phyloP scores from a whole-genome alignment of 2,329 filamentous ascomycete genomes.

The Alternaria brassicae region DNA sequence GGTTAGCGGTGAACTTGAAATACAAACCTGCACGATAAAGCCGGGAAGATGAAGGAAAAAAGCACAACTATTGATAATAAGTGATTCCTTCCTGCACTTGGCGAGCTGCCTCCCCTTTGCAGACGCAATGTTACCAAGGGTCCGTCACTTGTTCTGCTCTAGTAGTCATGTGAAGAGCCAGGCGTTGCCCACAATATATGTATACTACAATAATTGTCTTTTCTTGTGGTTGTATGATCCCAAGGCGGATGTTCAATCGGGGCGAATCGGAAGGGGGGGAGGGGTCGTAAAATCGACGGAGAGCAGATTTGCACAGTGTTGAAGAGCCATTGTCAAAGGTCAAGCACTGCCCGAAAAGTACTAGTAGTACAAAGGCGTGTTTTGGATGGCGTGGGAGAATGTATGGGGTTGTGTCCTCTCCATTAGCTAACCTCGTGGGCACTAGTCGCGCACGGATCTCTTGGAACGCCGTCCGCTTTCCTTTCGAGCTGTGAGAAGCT shows the following conservation, averaged over 20 bases:
- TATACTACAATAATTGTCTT: too few species aligned
- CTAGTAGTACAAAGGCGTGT: background rate
- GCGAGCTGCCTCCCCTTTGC: background rate
- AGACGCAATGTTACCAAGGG: background rate
- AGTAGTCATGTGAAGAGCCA: background rate
- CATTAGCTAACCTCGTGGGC: slow-evolving; percentile 10
- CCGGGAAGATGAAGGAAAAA: background rate
- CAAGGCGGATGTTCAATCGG: background rate
- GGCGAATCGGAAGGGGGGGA: background rate
- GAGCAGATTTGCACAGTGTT: background rate
- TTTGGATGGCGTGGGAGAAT: background rate
- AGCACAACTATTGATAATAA: background rate
- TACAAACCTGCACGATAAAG: background rate
- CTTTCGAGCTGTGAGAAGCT: slow-evolving; percentile 21
- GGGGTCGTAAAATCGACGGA: background rate
- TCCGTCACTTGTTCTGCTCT: background rate
- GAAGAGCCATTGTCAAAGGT: background rate
- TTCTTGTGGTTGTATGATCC: background rate
- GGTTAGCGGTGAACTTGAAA: background rate
- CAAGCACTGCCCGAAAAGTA: background rate
- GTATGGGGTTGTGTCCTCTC: background rate
- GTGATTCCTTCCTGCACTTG: background rate
- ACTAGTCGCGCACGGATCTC: slow-evolving; percentile 18
- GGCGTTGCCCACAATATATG: background rate
- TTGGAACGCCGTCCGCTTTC: slow-evolving; percentile 10